Base-by-base conservation (phyloP, 2,329 filamentous ascomycete species). In the Paraconiothyrium brasiliense region DNA sequence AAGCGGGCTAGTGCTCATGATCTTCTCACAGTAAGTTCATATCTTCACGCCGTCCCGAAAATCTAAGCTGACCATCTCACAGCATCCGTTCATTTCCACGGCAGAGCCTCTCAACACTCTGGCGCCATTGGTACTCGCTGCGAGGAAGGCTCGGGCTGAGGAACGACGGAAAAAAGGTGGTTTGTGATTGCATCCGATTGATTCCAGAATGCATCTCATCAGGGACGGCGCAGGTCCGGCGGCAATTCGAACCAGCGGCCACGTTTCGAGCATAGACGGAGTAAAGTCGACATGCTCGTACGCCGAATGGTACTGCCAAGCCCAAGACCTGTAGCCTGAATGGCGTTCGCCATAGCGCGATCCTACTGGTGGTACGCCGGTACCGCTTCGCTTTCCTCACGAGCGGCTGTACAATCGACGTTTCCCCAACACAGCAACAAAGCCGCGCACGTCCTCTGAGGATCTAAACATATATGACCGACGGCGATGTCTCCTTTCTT, bases 1-100 rank as follows among this genome's bases (percentile, higher is more conserved):
- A 97, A 97, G 87, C 86, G 95, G 80, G 94, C 94, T 43, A 97
- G 93, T 75, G 95, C 95, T 39, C 92, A 97, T 80, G 94, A 98
- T 83, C 82, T 99, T 63, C 84, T 99, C 71, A 89, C 92, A 83
- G 95, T 98, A 86, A 82, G 91, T 84, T 34, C 4, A 4, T 49
- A 39, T 11, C 46, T 58, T 58, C 55, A 48, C 27, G 37, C 47
- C 58, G 32, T 67, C 46, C 37, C 43, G 46, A 46, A 24, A 46
- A 8, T 46, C 20, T 4, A 43, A 22, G 54, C 67, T 75, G 59
- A 71, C 46, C 46, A 32, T 54, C 14, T 54, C 59, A 6, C 65
- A 81, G 78, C 76, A 82, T 65, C 79, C 78, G 24, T 86, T 85
- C 74, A 85, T 85, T 54, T 79, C 84, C 63, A 82, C 78, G 3